A percentile compares a stretch with the other conserved stretches of the same genome.
Evolutionary conservation across 2,329 filamentous ascomycete species (phyloP).

Genomic region (Balansia obtecta): DNA sequence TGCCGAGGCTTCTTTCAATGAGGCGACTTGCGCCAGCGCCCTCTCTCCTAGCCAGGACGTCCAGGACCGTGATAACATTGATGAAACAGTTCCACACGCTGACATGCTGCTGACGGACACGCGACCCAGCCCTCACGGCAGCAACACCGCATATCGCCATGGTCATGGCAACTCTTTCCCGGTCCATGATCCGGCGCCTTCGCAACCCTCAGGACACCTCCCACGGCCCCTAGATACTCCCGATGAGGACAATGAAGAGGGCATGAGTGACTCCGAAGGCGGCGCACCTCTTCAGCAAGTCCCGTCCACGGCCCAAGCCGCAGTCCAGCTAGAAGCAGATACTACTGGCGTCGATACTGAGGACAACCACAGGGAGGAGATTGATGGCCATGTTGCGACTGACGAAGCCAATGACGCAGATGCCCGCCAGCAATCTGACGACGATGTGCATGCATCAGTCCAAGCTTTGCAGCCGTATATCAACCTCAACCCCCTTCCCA

Average conservation of each 20-base stretch:
- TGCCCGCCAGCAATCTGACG: slow-evolving; percentile 5
- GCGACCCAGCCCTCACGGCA: slow-evolving; percentile 6
- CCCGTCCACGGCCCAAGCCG: background rate
- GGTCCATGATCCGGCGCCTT: background rate
- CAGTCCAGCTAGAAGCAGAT: background rate
- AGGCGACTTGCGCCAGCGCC: background rate
- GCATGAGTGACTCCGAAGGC: slow-evolving; percentile 24
- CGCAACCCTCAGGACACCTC: slow-evolving; percentile 4
- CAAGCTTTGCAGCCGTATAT: background rate
- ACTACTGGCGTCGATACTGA: background rate
- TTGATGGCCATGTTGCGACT: background rate
- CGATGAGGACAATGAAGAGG: slow-evolving; percentile 16
- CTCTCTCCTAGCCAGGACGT: slow-evolving; percentile 1
- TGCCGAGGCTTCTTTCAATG: background rate
- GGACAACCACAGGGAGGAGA: background rate
- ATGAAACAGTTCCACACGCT: slow-evolving; percentile 5
- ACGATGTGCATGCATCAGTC: slow-evolving; percentile 4
- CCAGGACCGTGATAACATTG: background rate
- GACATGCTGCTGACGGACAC: slow-evolving; percentile 3
- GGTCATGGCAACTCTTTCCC: background rate
- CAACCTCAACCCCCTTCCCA: slow-evolving; percentile 1
- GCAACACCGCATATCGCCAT: background rate
- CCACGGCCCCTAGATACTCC: background rate
- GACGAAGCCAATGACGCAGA: slow-evolving; percentile 2
- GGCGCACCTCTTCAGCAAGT: slow-evolving; percentile 15